Percentiles rank a stretch among this genome's conserved stretches.
phyloP scores from a whole-genome alignment of 78 protist genomes.

The Tieghemostelium lacteum region DNA sequence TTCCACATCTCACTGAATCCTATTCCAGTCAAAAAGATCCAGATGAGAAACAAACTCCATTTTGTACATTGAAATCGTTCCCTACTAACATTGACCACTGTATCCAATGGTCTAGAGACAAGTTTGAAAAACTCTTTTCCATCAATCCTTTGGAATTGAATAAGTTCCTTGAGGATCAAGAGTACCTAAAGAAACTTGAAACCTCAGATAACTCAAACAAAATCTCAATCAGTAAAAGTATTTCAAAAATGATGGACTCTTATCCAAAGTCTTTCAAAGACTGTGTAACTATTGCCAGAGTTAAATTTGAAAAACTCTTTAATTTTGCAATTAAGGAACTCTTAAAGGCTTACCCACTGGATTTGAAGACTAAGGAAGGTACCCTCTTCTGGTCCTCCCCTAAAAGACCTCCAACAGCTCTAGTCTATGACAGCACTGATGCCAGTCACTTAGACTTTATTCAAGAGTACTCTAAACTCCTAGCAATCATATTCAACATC shows the following conservation, averaged over 20 bases:
- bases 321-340: slow-evolving; percentile 41
- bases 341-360: slow-evolving; percentile 66
- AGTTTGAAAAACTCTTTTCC: slow-evolving; percentile 90
- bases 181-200: slow-evolving; percentile 3
- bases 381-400: slow-evolving; percentile 82
- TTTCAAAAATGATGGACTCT: slow-evolving; percentile 29
- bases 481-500: background rate
- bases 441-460: slow-evolving; percentile 37
- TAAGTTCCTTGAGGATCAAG: slow-evolving; percentile 55
- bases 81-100: slow-evolving; percentile 96
- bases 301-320: slow-evolving; percentile 77
- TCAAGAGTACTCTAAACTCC: background rate
- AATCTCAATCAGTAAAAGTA: slow-evolving; percentile 10
- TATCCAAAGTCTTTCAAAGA: slow-evolving; percentile 36
- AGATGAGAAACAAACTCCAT: slow-evolving; percentile 90
- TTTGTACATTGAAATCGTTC: slow-evolving; percentile 98
- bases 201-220: slow-evolving; percentile 9
- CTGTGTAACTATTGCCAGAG: slow-evolving; percentile 50
- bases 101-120: slow-evolving; percentile 96
- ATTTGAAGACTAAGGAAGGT: slow-evolving; percentile 72
- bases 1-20: slow-evolving; percentile 74
- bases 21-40: slow-evolving; percentile 77
- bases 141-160: slow-evolving; percentile 86
- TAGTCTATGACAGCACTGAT: slow-evolving; percentile 38
- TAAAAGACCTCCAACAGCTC: slow-evolving; percentile 79